Evolutionary conservation across 306 rosid genomes (phyloP), one percentile per base, ranked within the genome.

Genomic region (Quercus parvula): DNA sequence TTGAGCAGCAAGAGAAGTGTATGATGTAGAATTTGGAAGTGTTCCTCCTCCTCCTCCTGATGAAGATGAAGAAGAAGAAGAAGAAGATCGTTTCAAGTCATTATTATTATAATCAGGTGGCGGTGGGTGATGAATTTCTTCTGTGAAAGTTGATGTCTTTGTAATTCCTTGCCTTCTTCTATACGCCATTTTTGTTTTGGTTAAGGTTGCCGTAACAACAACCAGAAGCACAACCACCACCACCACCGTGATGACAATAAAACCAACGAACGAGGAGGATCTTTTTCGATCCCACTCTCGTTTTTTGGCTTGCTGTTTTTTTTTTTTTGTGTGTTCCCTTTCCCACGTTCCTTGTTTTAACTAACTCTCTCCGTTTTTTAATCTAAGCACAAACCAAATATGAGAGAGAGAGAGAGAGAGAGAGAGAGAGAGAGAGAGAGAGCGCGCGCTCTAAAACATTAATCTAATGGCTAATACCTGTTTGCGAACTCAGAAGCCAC

Each of bases 141-240:
- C 99, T 25, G 89, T 88, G 90, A 93, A 93, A 17, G 99, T 95
- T 22, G 97, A 91, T 44, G 91, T 33, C 58, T 91, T 91, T 5
- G 94, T 67, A 3, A 93, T 31, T 55, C 90, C 91, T 75, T 95
- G 99, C 79, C 93, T 95, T 85, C 99, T 87, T 67, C 98, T 85
- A 41, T 95, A 95, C 9, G 99, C 99, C 99, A 95, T 94, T 64
- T 3, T 19, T 31, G 28, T 70, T 22, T 66, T 56, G 13, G 27
- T 77, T 41, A 8, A 41, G 46, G 46, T 41, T 41, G 46, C 46
- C 46, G 46, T 2, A 8, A 41, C 12, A 41, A 41, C 1, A 8
- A 8, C 46, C 46, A 38, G 46, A 38, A 38, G 0, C 11, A 38
- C 0, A 41, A 59, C 64, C 66, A 67, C 59, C 46, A 13, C 49